Conservation (phyloP, 257 asterid species). For the Rehmannia glutinosa region DNA sequence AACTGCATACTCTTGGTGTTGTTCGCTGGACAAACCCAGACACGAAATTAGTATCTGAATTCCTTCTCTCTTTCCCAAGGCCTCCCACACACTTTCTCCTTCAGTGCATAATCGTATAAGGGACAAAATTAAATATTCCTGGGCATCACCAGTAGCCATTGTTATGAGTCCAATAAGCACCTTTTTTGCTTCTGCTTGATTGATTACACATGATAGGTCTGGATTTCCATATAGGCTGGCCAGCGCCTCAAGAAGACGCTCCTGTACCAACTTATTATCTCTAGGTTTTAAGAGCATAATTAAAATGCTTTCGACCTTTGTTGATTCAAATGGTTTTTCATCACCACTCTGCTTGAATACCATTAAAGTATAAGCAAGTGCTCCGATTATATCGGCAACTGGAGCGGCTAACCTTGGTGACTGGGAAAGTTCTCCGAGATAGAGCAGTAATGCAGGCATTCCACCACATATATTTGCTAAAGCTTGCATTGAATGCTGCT, state of each 20-base stretch:
- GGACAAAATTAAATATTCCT: constrained; percentile 59
- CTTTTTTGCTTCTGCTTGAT: constrained; percentile 68
- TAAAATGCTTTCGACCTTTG: constrained; percentile 53
- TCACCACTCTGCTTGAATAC: constrained; percentile 49
- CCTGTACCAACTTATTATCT: constrained; percentile 77
- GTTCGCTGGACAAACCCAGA: constrained; percentile 73
- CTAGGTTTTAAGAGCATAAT: constrained; percentile 75
- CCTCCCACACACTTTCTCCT: constrained; percentile 66
- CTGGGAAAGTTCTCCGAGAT: constrained; percentile 84
- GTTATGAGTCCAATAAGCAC: constrained; percentile 79
- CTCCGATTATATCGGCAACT: constrained; percentile 85
- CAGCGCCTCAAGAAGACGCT: constrained; percentile 84
- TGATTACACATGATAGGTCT: constrained; percentile 33
- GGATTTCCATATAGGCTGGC: constrained; percentile 66
- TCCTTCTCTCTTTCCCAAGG: constrained; percentile 87
- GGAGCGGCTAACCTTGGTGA: constrained; percentile 84
- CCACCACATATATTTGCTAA: constrained; percentile 78
- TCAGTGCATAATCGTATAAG: constrained; percentile 54
- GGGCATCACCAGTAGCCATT: constrained; percentile 63
- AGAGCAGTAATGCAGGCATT: constrained; percentile 50
- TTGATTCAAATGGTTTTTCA: constrained; percentile 45
- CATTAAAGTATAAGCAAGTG: constrained; percentile 80
- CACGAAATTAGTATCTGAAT: constrained; percentile 75
- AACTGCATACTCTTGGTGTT: constrained; percentile 80
- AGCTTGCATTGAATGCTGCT: constrained; percentile 57